Conservation (phyloP, 2,329 filamentous ascomycete species). For the Pyrenophora tritici-repentis region DNA sequence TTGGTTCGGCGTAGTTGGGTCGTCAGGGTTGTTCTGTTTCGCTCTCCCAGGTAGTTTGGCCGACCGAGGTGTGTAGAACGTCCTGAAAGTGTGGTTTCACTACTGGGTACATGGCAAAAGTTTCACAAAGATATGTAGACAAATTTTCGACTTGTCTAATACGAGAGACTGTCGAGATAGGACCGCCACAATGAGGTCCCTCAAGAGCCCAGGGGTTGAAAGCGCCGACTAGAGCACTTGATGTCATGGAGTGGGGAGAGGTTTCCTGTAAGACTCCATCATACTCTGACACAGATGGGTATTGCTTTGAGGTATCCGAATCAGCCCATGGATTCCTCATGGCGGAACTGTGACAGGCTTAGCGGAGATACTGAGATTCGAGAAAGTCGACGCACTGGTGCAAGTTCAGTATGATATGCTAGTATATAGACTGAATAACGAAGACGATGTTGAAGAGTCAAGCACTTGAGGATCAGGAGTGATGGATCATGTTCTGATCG, state of each 20-base stretch:
- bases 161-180: conserved; percentile 20
- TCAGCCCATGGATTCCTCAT: conserved; percentile 14
- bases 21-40: conserved; percentile 3
- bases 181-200: conserved; percentile 10
- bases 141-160: conserved; percentile 15
- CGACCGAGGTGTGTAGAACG: neutral
- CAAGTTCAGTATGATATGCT: neutral
- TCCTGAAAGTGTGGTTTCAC: conserved; percentile 1
- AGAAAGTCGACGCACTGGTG: neutral
- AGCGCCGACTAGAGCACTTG: conserved; percentile 8
- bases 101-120: conserved; percentile 1
- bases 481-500: conserved; percentile 1
- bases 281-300: conserved; percentile 12
- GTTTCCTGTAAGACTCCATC: neutral
- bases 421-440: neutral
- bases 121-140: conserved; percentile 14
- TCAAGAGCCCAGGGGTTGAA: conserved; percentile 22
- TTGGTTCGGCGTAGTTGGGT: conserved; percentile 1
- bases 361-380: neutral
- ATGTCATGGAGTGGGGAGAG: conserved; percentile 5
- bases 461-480: neutral
- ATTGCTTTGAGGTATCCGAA: conserved; percentile 14
- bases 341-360: neutral
- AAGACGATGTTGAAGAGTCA: neutral
- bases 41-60: neutral